Evolutionary conservation across 805 yeast genomes (phyloP), one percentile per base, ranked within the genome.

Genomic region (Pichia deserticola): DNA sequence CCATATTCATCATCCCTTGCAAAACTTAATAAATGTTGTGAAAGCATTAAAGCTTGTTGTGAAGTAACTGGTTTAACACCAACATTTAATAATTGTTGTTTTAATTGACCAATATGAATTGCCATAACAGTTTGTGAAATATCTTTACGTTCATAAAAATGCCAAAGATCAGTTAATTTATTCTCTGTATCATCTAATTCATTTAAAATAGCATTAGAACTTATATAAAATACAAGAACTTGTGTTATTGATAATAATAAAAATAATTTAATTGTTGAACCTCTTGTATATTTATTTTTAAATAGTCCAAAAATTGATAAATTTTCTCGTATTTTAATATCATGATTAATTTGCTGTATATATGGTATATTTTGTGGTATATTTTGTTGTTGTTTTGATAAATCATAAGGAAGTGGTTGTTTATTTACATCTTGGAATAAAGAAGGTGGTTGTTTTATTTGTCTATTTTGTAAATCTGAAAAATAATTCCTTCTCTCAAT

Each of bases 101-200:
- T 55, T 9, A 58, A 36, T 43, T 57, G 45, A 1, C 55, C 61
- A 20, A 58, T 57, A 40, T 58, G 61, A 8, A 58, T 49, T 7
- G 60, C 60, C 61, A 58, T 58, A 1, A 57, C 51, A 0, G 60
- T 50, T 29, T 55, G 59, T 10, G 61, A 55, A 7, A 57, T 55
- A 38, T 58, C 59, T 33, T 49, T 52, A 30, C 54, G 57, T 15
- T 57, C 56, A n/a, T 54, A 48, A n/a, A 34, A 36, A 12, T 47
- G 51, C 51, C 54, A 49, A 3, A 48, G 20, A 10, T 48, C 37
- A 11, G 47, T 10, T n/a, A 53, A 30, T 36, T 56, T 49, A 25
- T 39, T 40, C 36, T 54, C 48, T 2, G 48, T 32, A 4, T 40
- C 41, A 20, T 39, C 44, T 12, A 51, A 28, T 11, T 47, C 47